phyloP scores from a whole-genome alignment of 805 yeast species.

The Candida sphagnicola region DNA sequence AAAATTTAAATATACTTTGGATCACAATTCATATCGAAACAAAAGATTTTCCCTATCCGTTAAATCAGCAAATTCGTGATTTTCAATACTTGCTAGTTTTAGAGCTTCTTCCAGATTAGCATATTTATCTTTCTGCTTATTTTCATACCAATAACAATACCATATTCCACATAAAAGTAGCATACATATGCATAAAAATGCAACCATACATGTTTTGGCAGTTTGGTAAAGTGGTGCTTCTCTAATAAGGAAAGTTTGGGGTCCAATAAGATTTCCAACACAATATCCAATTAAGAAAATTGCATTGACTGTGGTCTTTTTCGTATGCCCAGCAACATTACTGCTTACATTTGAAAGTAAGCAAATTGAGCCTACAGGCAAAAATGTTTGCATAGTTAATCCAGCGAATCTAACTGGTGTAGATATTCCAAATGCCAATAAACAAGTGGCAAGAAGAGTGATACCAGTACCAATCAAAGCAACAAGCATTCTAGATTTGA shows the following conservation, averaged over 20 bases:
- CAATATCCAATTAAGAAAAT: conserved; percentile 46
- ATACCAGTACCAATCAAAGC: conserved; percentile 20
- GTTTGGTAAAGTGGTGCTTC: conserved; percentile 44
- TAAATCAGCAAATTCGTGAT: conserved; percentile 47
- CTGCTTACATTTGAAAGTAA: conserved; percentile 37
- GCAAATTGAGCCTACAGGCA: conserved; percentile 25
- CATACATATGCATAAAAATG: conserved; percentile 23
- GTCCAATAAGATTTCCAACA: conserved; percentile 54
- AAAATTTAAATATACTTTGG: no score
- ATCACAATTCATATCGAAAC: conserved; percentile 41
- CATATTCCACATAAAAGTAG: conserved; percentile 21
- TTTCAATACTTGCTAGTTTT: conserved; percentile 27
- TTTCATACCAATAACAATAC: conserved; percentile 27
- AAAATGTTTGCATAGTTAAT: conserved; percentile 29
- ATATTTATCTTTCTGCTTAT: conserved; percentile 31
- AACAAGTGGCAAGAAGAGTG: conserved; percentile 23
- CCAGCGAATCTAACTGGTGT: conserved; percentile 15
- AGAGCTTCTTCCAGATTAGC: conserved; percentile 6
- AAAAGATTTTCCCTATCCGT: conserved; percentile 53
- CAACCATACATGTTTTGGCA: conserved; percentile 40
- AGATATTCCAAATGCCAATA: conserved; percentile 42
- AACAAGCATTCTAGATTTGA: conserved; percentile 24
- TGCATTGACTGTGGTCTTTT: conserved; percentile 46
- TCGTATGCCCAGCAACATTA: conserved; percentile 56
- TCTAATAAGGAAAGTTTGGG: conserved; percentile 42